A percentile compares a stretch with the other conserved stretches of the same genome.
Evolutionary conservation across 306 rosid species (phyloP).

Genomic region (Trifolium pratense): DNA sequence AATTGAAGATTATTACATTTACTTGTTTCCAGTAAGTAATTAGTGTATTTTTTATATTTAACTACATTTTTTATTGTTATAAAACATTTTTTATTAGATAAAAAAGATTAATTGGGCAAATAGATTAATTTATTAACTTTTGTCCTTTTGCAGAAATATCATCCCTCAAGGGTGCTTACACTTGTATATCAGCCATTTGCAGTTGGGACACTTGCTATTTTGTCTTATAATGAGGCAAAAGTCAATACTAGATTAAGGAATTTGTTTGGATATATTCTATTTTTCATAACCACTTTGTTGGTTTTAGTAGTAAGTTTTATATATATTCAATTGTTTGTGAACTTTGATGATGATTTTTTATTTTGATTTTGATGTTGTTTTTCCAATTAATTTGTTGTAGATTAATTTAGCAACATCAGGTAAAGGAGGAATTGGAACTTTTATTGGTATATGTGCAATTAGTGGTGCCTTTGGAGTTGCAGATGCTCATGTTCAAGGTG

Average conservation of each 20-base stretch:
- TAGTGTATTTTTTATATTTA: not conserved
- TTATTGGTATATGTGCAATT: slow-evolving; percentile 63
- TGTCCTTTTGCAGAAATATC: slow-evolving; percentile 64
- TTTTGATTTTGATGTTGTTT: slow-evolving; percentile 17
- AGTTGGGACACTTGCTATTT: slow-evolving; percentile 58
- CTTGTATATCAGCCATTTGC: slow-evolving; percentile 91
- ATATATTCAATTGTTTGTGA: not conserved
- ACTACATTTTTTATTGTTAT: not conserved
- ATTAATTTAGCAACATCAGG: slow-evolving; percentile 82
- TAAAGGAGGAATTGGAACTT: slow-evolving; percentile 79
- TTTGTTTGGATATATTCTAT: slow-evolving; percentile 68
- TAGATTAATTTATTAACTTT: slow-evolving; percentile 4
- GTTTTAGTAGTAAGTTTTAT: slow-evolving; percentile 70
- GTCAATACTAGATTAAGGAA: slow-evolving; percentile 70
- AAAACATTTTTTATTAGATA: not conserved
- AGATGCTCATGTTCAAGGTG: slow-evolving; percentile 94
- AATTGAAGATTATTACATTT: slow-evolving; percentile 67
- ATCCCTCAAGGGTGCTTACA: slow-evolving; percentile 82
- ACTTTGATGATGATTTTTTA: slow-evolving; percentile 30
- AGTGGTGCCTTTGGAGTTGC: slow-evolving; percentile 86
- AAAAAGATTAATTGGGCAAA: no score
- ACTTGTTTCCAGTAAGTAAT: slow-evolving; percentile 71
- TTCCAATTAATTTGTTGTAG: slow-evolving; percentile 46
- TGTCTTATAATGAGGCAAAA: slow-evolving; percentile 71
- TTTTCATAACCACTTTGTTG: slow-evolving; percentile 63